phyloP scores from a whole-genome alignment of 2,329 filamentous ascomycete species.

The Xylariaceae sp. region DNA sequence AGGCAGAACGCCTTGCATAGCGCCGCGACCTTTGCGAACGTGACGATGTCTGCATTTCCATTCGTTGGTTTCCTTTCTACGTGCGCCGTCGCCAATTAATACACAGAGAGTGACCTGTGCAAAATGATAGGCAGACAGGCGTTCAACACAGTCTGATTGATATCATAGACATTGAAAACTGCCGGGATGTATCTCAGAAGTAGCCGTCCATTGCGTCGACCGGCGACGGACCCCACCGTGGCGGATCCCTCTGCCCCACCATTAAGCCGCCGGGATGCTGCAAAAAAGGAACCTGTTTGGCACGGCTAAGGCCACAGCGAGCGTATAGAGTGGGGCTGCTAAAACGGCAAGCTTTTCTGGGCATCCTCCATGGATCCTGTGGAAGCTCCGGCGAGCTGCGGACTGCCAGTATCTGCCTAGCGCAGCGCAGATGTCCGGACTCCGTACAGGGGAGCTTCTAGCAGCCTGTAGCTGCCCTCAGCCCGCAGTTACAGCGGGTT shows the following conservation, averaged over 20 bases:
- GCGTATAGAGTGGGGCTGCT: conserved; percentile 7
- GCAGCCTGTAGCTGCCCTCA: too few species aligned
- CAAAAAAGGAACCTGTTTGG: not conserved
- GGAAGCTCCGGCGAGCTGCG: too few species aligned
- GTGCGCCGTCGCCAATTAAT: not conserved
- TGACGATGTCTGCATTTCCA: not conserved
- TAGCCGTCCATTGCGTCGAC: conserved; percentile 6
- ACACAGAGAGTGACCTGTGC: not conserved
- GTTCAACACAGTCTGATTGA: not conserved
- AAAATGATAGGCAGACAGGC: too few species aligned
- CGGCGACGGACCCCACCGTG: too few species aligned
- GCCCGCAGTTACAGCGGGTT: not conserved
- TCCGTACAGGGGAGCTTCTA: too few species aligned
- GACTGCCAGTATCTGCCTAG: too few species aligned
- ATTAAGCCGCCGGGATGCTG: not conserved
- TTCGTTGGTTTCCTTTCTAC: not conserved
- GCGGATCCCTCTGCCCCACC: not conserved
- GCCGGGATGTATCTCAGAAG: conserved; percentile 11
- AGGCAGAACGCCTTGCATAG: conserved; percentile 5
- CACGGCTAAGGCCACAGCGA: not conserved
- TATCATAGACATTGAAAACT: not conserved
- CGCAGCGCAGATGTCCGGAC: too few species aligned
- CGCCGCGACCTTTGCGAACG: not conserved
- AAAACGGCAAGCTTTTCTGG: not conserved
- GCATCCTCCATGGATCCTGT: too few species aligned